Base-by-base conservation (phyloP, 1,284 basidiomycete species). In the Chiua sp. region DNA sequence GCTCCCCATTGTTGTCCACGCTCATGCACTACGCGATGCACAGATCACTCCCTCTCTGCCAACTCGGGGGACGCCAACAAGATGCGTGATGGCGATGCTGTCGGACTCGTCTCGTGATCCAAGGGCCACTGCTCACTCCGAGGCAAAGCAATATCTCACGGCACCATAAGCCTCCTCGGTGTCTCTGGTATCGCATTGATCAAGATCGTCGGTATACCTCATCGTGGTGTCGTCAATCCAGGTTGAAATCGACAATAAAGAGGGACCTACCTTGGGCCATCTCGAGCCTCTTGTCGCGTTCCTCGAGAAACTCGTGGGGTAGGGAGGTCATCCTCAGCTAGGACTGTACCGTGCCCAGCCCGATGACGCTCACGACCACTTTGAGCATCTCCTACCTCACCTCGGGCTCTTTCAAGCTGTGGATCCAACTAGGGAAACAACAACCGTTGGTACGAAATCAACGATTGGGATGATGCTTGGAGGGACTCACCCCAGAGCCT, bases 341-440 rank as follows among this genome's bases (percentile, higher is more conserved):
- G 0, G 93, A 94, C 53, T 88, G 84, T 4, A 96, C 91, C 54
- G 90, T 85, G 76, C 96, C 95, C 49, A 94, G 77, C 69, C 93
- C 91, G 46, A 96, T 92, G 13, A 94, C 80, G 65, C 93, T 91
- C 0, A 86, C 87, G 18, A 98, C 92, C 20, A 91, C 79, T 65
- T 89, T 88, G 68, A 90, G 93, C 55, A 86, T 92, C 60, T 90
- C 88, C 15, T 88, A 88, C 51, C 95, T 80, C 15, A 82, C 79
- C 16, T 94, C 85, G 2, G 95, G 82, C 62, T 97, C 94, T 64
- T 94, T 90, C 63, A 96, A 74, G 30, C 94, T 97, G 42, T 11
- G 11, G 63, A 20, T 28, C 16, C 23, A 52, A 23, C 16, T 20
- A 52, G 7, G 16, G 16, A 0, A 26, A 28, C 35, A 28, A 28